These are phyloP conservation scores for Aspergillus pseudonomiae DNA, from an alignment of 2,329 filamentous ascomycete genomes.

Conservation along the genomic window DNA sequence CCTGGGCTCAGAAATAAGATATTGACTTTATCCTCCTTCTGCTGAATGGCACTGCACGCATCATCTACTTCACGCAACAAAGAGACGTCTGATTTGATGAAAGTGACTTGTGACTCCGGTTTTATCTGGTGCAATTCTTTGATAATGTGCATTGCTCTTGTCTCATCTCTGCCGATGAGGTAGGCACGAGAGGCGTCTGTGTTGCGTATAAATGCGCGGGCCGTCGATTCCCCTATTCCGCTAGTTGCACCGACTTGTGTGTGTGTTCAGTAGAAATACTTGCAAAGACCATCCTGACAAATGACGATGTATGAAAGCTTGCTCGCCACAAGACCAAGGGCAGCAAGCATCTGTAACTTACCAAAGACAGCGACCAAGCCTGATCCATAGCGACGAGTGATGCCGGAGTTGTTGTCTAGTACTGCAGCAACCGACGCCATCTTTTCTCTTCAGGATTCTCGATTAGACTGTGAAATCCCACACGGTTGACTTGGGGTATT, in stretches of 20 bases:
- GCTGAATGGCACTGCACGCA: slow-evolving; percentile 33
- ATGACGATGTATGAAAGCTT: not conserved
- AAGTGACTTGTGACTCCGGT: slow-evolving; percentile 48
- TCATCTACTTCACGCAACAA: slow-evolving; percentile 38
- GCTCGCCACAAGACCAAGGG: too few relatives aligned
- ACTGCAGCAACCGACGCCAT: too few relatives aligned
- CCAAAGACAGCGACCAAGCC: not conserved
- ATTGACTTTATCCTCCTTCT: slow-evolving; percentile 37
- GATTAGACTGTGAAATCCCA: too few relatives aligned
- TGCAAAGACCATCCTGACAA: not conserved
- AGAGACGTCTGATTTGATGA: slow-evolving; percentile 47
- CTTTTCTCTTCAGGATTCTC: too few relatives aligned
- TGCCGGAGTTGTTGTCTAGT: too few relatives aligned
- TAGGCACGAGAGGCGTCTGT: slow-evolving; percentile 54
- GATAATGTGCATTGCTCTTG: slow-evolving; percentile 42
- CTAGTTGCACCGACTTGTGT: slow-evolving; percentile 21
- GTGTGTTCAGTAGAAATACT: not conserved
- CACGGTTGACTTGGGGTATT: too few relatives aligned
- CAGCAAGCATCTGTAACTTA: not conserved
- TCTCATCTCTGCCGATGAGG: slow-evolving; percentile 51
- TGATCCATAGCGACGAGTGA: not conserved
- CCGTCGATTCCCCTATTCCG: slow-evolving; percentile 15
- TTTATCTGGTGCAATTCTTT: slow-evolving; percentile 51
- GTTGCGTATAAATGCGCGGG: slow-evolving; percentile 30
- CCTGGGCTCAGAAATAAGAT: slow-evolving; percentile 44